A percentile compares a stretch with the other conserved stretches of the same genome.
Evolutionary conservation across 331 rosid species (phyloP).

Genomic region (Acacia concinna): DNA sequence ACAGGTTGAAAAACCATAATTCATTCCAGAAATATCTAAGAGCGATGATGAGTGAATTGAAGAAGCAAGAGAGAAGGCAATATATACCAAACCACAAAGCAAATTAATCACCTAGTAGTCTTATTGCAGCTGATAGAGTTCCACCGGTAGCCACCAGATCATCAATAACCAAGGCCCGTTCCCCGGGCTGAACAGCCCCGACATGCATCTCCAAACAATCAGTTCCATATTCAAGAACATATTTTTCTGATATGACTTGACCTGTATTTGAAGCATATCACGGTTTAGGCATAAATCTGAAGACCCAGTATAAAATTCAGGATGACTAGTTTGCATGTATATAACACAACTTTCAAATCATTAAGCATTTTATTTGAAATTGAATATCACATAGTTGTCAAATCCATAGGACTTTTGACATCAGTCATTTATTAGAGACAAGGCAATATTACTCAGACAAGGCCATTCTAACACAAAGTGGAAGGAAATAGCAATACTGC

Average conservation of each 20-base stretch:
- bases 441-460: neutral
- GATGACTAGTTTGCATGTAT: neutral
- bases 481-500: neutral
- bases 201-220: conserved; percentile 92
- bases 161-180: conserved; percentile 83
- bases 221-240: conserved; percentile 83
- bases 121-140: conserved; percentile 85
- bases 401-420: neutral
- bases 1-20: conserved; percentile 22
- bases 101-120: conserved; percentile 86
- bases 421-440: neutral
- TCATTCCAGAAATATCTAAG: conserved; percentile 16
- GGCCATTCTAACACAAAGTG: neutral
- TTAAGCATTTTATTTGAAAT: neutral
- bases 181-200: conserved; percentile 78
- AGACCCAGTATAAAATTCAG: neutral
- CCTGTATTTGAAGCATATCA: conserved; percentile 46
- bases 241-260: conserved; percentile 78
- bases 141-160: conserved; percentile 98
- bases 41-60: conserved; percentile 18
- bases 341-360: neutral
- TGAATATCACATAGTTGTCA: neutral
- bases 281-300: neutral
- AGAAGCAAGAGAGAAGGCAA: neutral
- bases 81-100: neutral